A percentile compares a stretch with the other conserved stretches of the same genome.
Evolutionary conservation across 2,329 filamentous ascomycete genomes (phyloP).

Genomic region (Coniochaeta sp.): DNA sequence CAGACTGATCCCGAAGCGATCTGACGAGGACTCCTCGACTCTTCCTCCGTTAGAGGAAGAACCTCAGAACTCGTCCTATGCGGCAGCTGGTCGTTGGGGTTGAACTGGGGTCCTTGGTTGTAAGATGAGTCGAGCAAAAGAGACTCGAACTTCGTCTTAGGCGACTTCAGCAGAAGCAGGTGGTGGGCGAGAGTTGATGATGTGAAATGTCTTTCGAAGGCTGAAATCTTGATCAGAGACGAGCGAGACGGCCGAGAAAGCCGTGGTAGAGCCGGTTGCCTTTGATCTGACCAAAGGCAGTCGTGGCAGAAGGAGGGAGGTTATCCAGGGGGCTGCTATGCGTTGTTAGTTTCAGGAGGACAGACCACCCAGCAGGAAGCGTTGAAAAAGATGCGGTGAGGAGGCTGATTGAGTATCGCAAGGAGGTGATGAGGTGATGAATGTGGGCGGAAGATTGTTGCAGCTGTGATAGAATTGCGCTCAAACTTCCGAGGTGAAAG

Average conservation of each 20-base stretch:
- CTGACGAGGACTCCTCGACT: slow-evolving; percentile 98
- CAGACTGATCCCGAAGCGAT: slow-evolving; percentile 82
- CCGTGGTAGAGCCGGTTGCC: slow-evolving; percentile 51
- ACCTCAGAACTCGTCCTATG: slow-evolving; percentile 97
- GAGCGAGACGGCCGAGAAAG: slow-evolving; percentile 53
- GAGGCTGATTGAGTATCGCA: background rate
- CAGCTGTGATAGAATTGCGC: background rate
- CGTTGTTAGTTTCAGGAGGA: background rate
- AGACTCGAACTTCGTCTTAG: slow-evolving; percentile 39
- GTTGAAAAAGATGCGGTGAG: background rate
- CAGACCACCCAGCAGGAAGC: background rate
- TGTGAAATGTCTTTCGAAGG: slow-evolving; percentile 55
- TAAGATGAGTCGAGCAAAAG: slow-evolving; percentile 41
- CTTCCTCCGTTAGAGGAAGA: slow-evolving; percentile 99
- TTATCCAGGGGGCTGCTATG: background rate
- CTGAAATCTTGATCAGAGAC: slow-evolving; percentile 65
- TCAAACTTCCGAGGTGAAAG: background rate
- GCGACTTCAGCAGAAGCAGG: slow-evolving; percentile 38
- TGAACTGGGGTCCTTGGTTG: slow-evolving; percentile 44
- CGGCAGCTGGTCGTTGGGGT: slow-evolving; percentile 83
- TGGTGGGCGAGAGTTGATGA: slow-evolving; percentile 58
- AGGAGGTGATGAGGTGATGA: background rate
- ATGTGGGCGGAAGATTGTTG: background rate
- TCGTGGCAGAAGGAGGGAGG: slow-evolving; percentile 6
- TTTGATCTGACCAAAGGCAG: slow-evolving; percentile 64